phyloP scores from a whole-genome alignment of 768 basidiomycete genomes.

The Leccinum imitatum region DNA sequence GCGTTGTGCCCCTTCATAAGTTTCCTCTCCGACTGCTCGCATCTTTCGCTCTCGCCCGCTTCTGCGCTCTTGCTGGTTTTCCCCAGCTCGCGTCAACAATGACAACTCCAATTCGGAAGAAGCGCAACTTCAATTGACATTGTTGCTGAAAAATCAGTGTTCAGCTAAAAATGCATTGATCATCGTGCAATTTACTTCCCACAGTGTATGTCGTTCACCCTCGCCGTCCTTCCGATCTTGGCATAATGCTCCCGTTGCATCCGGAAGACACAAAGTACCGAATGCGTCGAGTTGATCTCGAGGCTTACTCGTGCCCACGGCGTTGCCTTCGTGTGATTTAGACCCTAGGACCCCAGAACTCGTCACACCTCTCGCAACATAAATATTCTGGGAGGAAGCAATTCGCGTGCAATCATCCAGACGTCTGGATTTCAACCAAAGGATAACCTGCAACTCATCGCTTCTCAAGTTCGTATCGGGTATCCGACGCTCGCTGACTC shows the following conservation, averaged over 20 bases:
- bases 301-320: background rate
- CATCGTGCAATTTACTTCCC: too few relatives aligned
- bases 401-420: background rate
- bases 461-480: slow-evolving; percentile 43
- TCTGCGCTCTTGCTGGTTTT: background rate
- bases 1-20: slow-evolving; percentile 10
- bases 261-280: too few relatives aligned
- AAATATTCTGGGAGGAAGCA: slow-evolving; percentile 44
- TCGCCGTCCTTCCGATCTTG: too few relatives aligned
- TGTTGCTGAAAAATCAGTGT: too few relatives aligned
- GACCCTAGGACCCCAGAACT: background rate
- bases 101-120: slow-evolving; percentile 76
- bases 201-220: too few relatives aligned
- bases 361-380: slow-evolving; percentile 43
- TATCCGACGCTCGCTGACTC: background rate
- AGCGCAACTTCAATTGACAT: slow-evolving; percentile 58
- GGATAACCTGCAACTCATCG: slow-evolving; percentile 58
- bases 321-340: background rate
- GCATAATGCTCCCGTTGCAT: too few relatives aligned
- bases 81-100: slow-evolving; percentile 26
- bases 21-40: slow-evolving; percentile 19
- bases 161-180: too few relatives aligned
- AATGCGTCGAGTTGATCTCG: too few relatives aligned
- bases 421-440: slow-evolving; percentile 35
- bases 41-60: slow-evolving; percentile 7